Conservation (phyloP, 495 filamentous ascomycete genomes). For the Parachaetomium inaequale region DNA sequence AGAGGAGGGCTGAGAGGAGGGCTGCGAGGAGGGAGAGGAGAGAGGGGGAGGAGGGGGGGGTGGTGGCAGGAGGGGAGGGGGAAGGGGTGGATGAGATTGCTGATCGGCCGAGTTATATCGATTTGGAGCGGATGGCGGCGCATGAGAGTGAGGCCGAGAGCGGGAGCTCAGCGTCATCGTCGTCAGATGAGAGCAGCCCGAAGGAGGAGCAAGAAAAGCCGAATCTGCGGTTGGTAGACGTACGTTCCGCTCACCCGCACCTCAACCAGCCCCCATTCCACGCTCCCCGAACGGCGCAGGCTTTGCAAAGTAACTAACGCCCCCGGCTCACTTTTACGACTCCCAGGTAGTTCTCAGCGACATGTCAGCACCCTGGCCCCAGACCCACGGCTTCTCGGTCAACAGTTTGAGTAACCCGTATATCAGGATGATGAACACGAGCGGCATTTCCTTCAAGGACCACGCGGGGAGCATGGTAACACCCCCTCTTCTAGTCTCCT, state of each 20-base stretch:
- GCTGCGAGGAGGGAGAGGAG: constrained; percentile 6
- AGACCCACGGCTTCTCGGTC: constrained; percentile 71
- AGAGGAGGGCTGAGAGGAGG: constrained; percentile 4
- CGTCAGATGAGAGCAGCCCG: constrained; percentile 22
- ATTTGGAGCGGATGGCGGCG: constrained; percentile 45
- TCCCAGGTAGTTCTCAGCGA: constrained; percentile 78
- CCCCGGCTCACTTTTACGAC: constrained; percentile 15
- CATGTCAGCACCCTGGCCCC: constrained; percentile 95
- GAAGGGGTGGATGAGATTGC: constrained; percentile 18
- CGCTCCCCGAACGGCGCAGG: too few relatives aligned
- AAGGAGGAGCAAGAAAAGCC: constrained; percentile 24
- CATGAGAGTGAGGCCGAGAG: constrained; percentile 19
- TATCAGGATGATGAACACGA: constrained; percentile 98
- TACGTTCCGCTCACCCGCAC: too few relatives aligned
- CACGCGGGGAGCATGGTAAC: constrained; percentile 94
- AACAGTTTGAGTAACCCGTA: constrained; percentile 89
- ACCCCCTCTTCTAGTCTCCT: not conserved
- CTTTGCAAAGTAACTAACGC: too few relatives aligned
- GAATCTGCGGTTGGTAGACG: constrained; percentile 62
- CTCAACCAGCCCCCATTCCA: too few relatives aligned
- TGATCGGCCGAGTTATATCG: constrained; percentile 51
- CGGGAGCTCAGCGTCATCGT: not conserved
- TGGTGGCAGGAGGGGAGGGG: constrained; percentile 13
- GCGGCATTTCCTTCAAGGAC: constrained; percentile 78
- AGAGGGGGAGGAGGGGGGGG: constrained; percentile 19